Evolutionary conservation across 2,329 filamentous ascomycete species (phyloP).

Genomic region (Hymenoscyphus infarciens): DNA sequence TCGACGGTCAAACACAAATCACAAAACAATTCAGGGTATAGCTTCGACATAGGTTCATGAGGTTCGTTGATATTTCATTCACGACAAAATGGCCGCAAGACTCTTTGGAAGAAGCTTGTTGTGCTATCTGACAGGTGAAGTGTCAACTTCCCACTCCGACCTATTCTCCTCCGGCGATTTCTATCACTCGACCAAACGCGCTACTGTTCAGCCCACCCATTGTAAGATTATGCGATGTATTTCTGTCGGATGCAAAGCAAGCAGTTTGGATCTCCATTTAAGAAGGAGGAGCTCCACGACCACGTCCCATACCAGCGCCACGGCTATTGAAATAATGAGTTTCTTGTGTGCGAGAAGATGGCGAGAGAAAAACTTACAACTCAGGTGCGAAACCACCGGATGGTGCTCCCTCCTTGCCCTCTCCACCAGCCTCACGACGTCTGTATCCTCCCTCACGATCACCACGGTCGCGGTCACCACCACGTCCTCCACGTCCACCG

Average conservation of each 20-base stretch:
- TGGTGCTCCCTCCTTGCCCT: conserved; percentile 86
- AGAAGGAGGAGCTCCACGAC: conserved; percentile 63
- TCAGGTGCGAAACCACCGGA: conserved; percentile 88
- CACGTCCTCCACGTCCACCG: conserved; percentile 68
- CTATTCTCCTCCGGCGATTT: conserved; percentile 45
- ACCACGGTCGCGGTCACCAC: conserved; percentile 54
- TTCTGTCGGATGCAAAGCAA: conserved; percentile 38
- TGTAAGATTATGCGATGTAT: conserved; percentile 31
- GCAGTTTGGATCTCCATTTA: conserved; percentile 30
- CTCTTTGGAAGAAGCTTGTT: conserved; percentile 36
- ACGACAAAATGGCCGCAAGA: conserved; percentile 23
- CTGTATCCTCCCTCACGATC: conserved; percentile 87
- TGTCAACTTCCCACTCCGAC: conserved; percentile 44
- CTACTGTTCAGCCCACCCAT: conserved; percentile 45
- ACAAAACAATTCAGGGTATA: background rate
- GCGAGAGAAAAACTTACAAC: conserved; percentile 58
- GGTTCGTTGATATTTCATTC: conserved; percentile 13
- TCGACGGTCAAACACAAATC: background rate
- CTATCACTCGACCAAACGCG: conserved; percentile 47
- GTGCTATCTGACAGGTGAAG: conserved; percentile 39
- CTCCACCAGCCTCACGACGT: conserved; percentile 70
- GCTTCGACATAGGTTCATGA: conserved; percentile 4
- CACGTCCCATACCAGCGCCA: conserved; percentile 78
- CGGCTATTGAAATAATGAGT: conserved; percentile 55
- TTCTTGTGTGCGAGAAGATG: background rate